Base-by-base conservation (phyloP, 2,329 filamentous ascomycete genomes). In the Pseudogymnoascus verrucosus region DNA sequence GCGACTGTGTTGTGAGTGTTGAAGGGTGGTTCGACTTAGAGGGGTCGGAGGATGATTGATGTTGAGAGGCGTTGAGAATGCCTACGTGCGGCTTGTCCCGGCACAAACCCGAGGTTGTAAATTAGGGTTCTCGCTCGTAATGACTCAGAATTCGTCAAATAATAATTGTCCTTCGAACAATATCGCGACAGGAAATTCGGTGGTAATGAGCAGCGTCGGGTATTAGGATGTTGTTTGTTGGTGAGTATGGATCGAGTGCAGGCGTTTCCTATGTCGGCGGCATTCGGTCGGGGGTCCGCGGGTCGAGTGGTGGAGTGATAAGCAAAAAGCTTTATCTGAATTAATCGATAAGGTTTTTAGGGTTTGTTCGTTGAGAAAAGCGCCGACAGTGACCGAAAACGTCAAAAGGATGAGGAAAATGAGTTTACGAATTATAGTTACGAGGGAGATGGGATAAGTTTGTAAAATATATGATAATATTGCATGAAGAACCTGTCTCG, bases 11-110 rank as follows among this genome's bases (percentile, higher is more conserved):
- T 57, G 51, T 12, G 26, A 19, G 26, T 6, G 51, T 57, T 57
- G 26, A 5, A 57, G 19, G 26, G 8, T 57, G n/a, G 42, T 37
- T 36, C 11, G 16, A 59, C 40, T 44, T 21, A 5, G 40, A 21
- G n/a, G 21, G 23, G 16, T 54, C 23, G 61, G 21, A 19, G 26
- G 34, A 23, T 34, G n/a, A 37, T 63, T 21, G 61, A 63, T 4
- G 61, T 63, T 63, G 61, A 63, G 51, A 34, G 61, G 37, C 31
- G 61, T 63, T 47, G 28, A 47, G 39, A 44, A 57, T 63, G 31
- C 51, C 51, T 34, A 34, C 51, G 5, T 57, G 51, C 28, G 51
- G 51, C 51, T 57, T 57, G 51, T 57, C 51, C 26, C 51, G 51
- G 51, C 51, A 34, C 51, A 57, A 57, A 57, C n/a, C n/a, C 51